Evolutionary conservation across 2,329 filamentous ascomycete genomes (phyloP).

Genomic region (Colletotrichum australisinense): DNA sequence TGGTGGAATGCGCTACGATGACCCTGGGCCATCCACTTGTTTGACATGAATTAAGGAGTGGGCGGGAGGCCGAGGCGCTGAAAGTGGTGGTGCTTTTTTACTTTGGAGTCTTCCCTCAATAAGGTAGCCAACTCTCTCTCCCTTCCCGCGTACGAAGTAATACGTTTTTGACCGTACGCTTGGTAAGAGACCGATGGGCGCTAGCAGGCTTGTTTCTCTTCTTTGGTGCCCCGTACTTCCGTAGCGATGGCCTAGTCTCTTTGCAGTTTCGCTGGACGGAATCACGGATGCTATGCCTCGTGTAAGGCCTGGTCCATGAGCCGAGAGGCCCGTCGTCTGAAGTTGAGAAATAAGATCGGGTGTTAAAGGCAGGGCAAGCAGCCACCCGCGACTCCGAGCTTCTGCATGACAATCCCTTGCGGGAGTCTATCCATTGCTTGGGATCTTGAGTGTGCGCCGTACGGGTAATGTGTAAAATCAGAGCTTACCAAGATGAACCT

Average conservation of each 20-base stretch:
- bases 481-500: background rate
- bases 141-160: too few relatives aligned
- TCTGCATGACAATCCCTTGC: background rate
- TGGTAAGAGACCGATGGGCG: background rate
- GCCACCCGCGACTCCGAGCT: constrained; percentile 1
- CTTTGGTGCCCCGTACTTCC: background rate
- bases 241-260: background rate
- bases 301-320: background rate
- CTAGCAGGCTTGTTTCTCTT: background rate
- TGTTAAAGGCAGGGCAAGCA: constrained; percentile 1
- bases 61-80: constrained; percentile 7
- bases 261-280: background rate
- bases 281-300: background rate
- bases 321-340: constrained; percentile 21
- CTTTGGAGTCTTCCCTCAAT: background rate
- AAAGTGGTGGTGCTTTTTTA: background rate
- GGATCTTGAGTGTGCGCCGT: background rate
- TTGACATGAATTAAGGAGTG: constrained; percentile 33
- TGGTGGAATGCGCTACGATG: background rate
- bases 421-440: background rate
- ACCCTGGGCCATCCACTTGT: constrained; percentile 16
- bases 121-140: too few relatives aligned
- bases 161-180: background rate
- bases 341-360: constrained; percentile 25
- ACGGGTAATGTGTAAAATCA: background rate